Conservation (phyloP, 345 rosid genomes). For the Barbarea vulgaris region DNA sequence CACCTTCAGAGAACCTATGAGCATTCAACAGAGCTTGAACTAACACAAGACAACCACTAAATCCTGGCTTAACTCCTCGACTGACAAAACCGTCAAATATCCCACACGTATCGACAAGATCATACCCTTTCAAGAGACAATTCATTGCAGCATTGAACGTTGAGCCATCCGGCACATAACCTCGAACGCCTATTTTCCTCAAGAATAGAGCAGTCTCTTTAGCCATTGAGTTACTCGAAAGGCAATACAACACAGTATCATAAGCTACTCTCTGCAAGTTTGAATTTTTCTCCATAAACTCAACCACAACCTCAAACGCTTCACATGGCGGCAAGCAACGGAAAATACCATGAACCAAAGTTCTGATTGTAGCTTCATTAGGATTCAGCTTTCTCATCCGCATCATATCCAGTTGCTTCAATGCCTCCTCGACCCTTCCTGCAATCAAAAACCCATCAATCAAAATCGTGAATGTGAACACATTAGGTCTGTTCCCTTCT, state of each 20-base stretch:
- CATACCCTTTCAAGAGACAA: constrained; percentile 65
- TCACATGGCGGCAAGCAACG: constrained; percentile 48
- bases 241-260: constrained; percentile 65
- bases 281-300: constrained; percentile 56
- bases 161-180: constrained; percentile 60
- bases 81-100: constrained; percentile 55
- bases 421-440: constrained; percentile 69
- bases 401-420: constrained; percentile 62
- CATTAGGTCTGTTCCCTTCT: constrained; percentile 64
- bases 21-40: constrained; percentile 61
- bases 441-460: constrained; percentile 82
- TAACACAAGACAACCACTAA: constrained; percentile 56
- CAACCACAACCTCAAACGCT: constrained; percentile 58
- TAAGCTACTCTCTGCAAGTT: constrained; percentile 54
- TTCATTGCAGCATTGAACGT: constrained; percentile 59
- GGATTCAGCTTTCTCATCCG: constrained; percentile 56
- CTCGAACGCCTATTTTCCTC: constrained; percentile 51
- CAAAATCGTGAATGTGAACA: constrained; percentile 74
- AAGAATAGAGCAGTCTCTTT: constrained; percentile 64
- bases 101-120: constrained; percentile 58
- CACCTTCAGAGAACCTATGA: constrained; percentile 53
- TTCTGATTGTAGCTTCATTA: constrained; percentile 78
- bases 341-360: constrained; percentile 83
- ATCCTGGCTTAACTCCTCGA: constrained; percentile 67
- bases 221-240: constrained; percentile 68